Evolutionary conservation across 805 yeast species (phyloP), one percentile per base, ranked within the genome.

Genomic region (Kockiozyma suomiensis): DNA sequence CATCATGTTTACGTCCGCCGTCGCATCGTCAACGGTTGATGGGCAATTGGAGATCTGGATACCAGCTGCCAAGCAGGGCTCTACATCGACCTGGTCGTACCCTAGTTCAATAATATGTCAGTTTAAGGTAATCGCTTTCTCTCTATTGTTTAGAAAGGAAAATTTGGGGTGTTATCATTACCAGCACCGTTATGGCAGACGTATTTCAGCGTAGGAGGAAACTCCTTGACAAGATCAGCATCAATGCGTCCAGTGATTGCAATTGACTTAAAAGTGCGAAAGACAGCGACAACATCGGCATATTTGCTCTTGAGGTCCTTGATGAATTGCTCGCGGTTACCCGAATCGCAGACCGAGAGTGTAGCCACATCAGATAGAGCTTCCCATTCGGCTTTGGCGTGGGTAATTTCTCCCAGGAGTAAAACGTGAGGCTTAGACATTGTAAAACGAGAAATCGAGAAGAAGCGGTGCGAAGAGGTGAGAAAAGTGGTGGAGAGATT

Each of bases 21-120:
- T 87, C 12, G 91, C 84, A 21, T 79, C 80, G 68, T 85, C 87
- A 13, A 87, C 92, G 7, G 86, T 79, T 4, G 75, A 76, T 7
- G 92, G 89, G 23, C 84, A 82, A 71, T 87, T 84, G 50, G 88
- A 59, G n/a, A 87, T 78, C 71, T 85, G 90, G 63, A 87, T 82
- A 28, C 79, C 78, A 41, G 79, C 75, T 23, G 75, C 76, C 2
- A 79, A 75, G 62, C 85, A 80, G 19, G 83, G 81, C 25, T 75
- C 76, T 2, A 82, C 79, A 64, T 86, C 88, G 46, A 86, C 76
- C 72, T 86, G 90, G 70, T 87, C 93, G 72, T 87, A 86, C 17
- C 72, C 67, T 60, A 25, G 2, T 28, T 2, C 13, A 17, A 7
- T 10, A 50, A 13, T 33, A 15, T 21, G 19, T 48, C 23, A 48